Conservation (phyloP, 108 stramenopile species). For the Asterionellopsis glacialis region DNA sequence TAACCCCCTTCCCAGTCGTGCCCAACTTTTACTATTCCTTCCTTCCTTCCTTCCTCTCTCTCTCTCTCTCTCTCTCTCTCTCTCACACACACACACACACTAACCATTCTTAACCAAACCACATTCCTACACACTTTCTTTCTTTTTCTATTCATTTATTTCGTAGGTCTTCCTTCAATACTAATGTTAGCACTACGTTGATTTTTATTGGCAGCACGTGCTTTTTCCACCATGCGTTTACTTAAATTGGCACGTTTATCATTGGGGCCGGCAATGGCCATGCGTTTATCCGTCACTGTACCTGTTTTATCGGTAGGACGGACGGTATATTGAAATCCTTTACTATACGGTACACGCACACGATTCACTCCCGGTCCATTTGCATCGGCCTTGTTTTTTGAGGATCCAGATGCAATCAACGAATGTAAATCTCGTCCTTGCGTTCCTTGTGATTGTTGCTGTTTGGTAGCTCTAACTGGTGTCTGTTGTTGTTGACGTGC, state of each 20-base stretch:
- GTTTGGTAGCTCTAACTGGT: slow-evolving; percentile 2
- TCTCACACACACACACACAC: too few relatives aligned
- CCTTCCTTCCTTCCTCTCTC: too few relatives aligned
- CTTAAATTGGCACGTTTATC: slow-evolving; percentile 57
- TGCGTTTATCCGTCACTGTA: slow-evolving; percentile 45
- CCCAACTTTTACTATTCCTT: too few relatives aligned
- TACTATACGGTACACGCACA: slow-evolving; percentile 79
- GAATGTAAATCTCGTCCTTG: slow-evolving; percentile 33
- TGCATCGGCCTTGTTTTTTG: slow-evolving; percentile 20
- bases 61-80: too few relatives aligned
- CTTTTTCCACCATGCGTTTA: slow-evolving; percentile 77
- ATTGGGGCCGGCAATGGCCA: slow-evolving; percentile 21
- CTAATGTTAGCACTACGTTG: slow-evolving; percentile 82
- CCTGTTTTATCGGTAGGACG: slow-evolving; percentile 52
- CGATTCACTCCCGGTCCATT: slow-evolving; percentile 50
- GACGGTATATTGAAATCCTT: slow-evolving; percentile 80
- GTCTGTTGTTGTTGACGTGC: slow-evolving; percentile 26
- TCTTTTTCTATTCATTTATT: slow-evolving; percentile 22
- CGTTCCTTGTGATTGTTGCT: slow-evolving; percentile 15
- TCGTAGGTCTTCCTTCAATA: slow-evolving; percentile 74
- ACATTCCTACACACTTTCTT: too few relatives aligned
- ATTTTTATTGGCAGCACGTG: slow-evolving; percentile 62
- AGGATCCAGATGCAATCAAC: slow-evolving; percentile 32
- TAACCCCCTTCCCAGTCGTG: too few relatives aligned
- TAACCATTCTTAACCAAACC: too few relatives aligned